Base-by-base conservation (phyloP, 768 basidiomycete species). In the Calocera viscosa region DNA sequence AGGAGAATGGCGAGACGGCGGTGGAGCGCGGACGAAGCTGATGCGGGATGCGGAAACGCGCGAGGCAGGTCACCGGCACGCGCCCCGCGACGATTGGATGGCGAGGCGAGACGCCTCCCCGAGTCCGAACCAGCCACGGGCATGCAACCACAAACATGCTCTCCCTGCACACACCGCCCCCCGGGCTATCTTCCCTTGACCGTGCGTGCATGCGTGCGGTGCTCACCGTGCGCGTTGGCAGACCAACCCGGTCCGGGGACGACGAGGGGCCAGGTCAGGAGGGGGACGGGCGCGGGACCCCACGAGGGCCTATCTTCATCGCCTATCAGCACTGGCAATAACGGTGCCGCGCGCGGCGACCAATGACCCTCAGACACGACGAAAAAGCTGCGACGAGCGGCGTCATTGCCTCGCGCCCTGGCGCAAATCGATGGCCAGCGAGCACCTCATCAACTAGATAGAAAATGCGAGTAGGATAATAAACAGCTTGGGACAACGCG, bases 381-480 rank as follows among this genome's bases (percentile, higher is more conserved):
- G 30, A 60, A 60, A 60, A 60, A 60, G 26, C 53, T 26, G 26
- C 24, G 53, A 60, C 30, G 53, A 22, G 53, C 53, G 53, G 53
- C 53, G 53, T 60, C 53, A 60, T 60, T 60, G 53, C 53, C 53
- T 60, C 30, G 53, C 53, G 30, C 53, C 53, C 53, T 60, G 53
- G 53, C 53, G 53, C 26, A 60, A 60, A 60, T 2, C 53, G 30
- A 5, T 60, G 53, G 53, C 53, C 53, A 60, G 53, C 53, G 53
- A 60, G 53, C 53, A 60, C 53, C 53, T 30, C 53, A 32, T 60
- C 30, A 19, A 47, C 19, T 19, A 3, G 43, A 47, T 47, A 7
- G 43, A 19, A 47, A 47, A 47, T 3, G 19, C 8, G 8, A 47
- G 43, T 47, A 47, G 43, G 19, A 47, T 47, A 24, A 47, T 10